A percentile compares a stretch with the other conserved stretches of the same genome.
phyloP scores from a whole-genome alignment of 2,329 filamentous ascomycete species.

The Chrysoporthe puriensis region DNA sequence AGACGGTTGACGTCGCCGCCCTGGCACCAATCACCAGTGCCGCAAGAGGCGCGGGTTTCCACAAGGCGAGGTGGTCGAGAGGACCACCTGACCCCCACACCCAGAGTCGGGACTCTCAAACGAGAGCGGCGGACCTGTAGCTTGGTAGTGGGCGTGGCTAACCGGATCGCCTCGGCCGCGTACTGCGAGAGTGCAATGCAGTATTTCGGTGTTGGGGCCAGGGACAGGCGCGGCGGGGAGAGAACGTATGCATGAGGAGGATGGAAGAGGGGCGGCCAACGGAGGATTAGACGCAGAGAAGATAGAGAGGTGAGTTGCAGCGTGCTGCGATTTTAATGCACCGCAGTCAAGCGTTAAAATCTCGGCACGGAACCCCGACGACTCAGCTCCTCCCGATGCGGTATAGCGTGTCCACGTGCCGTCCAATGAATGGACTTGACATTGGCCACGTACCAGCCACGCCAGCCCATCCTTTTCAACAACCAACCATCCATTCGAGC shows the following conservation, averaged over 20 bases:
- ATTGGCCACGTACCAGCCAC: too few relatives aligned
- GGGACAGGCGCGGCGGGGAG: background rate
- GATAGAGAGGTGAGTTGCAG: too few relatives aligned
- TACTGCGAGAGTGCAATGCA: slow-evolving; percentile 20
- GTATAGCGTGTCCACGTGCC: too few relatives aligned
- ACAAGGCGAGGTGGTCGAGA: slow-evolving; percentile 6
- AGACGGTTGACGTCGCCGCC: background rate
- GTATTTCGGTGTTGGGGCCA: background rate
- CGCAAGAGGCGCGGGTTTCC: slow-evolving; percentile 9
- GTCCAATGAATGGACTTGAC: too few relatives aligned
- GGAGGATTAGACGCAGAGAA: too few relatives aligned
- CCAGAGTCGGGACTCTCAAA: slow-evolving; percentile 1
- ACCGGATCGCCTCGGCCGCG: slow-evolving; percentile 13
- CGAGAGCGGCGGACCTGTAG: slow-evolving; percentile 13
- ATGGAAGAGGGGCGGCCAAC: background rate
- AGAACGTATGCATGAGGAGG: background rate
- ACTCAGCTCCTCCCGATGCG: too few relatives aligned
- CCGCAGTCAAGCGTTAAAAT: too few relatives aligned
- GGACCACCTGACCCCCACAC: slow-evolving; percentile 14
- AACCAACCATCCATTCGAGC: too few relatives aligned
- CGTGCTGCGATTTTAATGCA: too few relatives aligned
- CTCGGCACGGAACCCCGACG: too few relatives aligned
- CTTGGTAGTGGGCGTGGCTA: slow-evolving; percentile 18
- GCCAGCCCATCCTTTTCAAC: background rate
- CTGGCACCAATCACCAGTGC: background rate